These are phyloP conservation scores for Punica granatum DNA, from an alignment of 345 rosid species.

Conservation along the genomic window DNA sequence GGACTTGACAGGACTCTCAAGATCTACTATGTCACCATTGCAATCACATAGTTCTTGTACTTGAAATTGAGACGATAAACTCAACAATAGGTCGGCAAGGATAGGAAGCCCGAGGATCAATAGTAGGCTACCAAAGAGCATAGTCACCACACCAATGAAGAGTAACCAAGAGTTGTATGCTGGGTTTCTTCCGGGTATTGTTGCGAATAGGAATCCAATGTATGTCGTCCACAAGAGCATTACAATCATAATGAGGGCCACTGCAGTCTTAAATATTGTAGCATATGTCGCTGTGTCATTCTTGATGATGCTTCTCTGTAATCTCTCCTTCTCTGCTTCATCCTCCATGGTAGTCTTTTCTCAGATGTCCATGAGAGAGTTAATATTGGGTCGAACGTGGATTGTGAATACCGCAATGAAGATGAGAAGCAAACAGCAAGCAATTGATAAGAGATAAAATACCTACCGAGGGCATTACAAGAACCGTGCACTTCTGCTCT, in stretches of 20 bases:
- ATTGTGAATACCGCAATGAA: not conserved
- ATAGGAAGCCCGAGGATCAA: slow-evolving; percentile 25
- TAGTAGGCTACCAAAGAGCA: slow-evolving; percentile 20
- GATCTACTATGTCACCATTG: slow-evolving; percentile 9
- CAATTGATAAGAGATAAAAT: not conserved
- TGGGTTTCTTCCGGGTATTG: slow-evolving; percentile 2
- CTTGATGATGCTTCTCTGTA: not conserved
- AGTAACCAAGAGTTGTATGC: slow-evolving; percentile 17
- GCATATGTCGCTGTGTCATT: not conserved
- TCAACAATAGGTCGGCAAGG: slow-evolving; percentile 22
- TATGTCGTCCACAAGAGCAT: slow-evolving; percentile 1
- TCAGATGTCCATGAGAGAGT: not conserved
- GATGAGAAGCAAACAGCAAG: not conserved
- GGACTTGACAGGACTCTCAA: no score
- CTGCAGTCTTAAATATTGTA: not conserved
- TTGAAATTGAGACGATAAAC: slow-evolving; percentile 14
- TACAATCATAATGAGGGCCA: not conserved
- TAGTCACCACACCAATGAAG: slow-evolving; percentile 19
- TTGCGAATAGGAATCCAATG: not conserved
- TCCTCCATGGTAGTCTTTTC: not conserved
- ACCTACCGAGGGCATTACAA: not conserved
- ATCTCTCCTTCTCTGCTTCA: not conserved
- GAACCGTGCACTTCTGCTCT: not conserved
- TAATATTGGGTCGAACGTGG: not conserved
- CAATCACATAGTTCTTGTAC: not conserved